Evolutionary conservation across 345 rosid genomes (phyloP), one percentile per base, ranked within the genome.

Genomic region (Sonneratia caseolaris): DNA sequence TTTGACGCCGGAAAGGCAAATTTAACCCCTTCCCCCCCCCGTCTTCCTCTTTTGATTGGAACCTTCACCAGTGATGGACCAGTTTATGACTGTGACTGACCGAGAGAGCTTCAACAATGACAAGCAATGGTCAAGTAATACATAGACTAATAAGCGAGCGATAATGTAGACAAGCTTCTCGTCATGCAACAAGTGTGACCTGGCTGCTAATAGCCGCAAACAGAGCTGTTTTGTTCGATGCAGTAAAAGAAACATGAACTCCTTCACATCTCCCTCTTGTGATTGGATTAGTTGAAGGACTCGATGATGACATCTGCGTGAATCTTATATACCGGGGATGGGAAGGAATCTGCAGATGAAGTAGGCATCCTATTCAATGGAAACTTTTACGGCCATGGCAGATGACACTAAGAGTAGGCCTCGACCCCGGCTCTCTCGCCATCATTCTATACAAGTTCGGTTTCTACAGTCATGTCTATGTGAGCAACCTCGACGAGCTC

Each of bases 341-440:
- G 57, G 38, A 72, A 89, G 94, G 91, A 87, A 40, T 87, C 87
- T 72, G 93, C 93, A 0, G 93, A 89, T 79, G 91, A 89, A 77
- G 82, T 86, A 69, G 89, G 91, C 59, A 89, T 89, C 70, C 94
- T 91, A 7, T 89, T 89, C 85, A 81, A 27, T 89, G 91, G 94
- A 89, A 79, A 89, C 88, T 70, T 89, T 89, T 76, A 89, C 87
- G 94, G 91, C 94, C 19, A 89, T 89, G 94, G 86, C 89, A 76
- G 88, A 86, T 69, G 89, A 80, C 40, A 87, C 87, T 64, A 89
- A 89, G 83, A 84, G 76, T 22, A 89, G 88, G 91, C 85, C 73
- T 21, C 59, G 24, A 53, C 4, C 59, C 22, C 59, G 59, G 22
- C 59, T 53, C 14, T 48, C 59, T 53, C 5, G 32, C 32, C 7